Evolutionary conservation across 768 basidiomycete genomes (phyloP), one percentile per base, ranked within the genome.

Genomic region (Chalciporus piperatus): DNA sequence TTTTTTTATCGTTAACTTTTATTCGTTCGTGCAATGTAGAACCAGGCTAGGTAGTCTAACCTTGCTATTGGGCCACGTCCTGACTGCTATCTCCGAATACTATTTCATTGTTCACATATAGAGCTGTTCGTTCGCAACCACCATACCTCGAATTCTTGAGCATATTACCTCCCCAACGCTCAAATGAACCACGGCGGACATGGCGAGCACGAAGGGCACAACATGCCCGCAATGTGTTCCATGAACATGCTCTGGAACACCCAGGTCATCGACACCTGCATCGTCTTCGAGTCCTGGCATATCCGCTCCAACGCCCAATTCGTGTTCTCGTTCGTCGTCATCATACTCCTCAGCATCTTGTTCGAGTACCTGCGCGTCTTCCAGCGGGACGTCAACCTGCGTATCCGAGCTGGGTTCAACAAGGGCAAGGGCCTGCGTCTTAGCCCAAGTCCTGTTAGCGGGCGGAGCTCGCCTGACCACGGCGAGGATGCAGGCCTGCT

Each of bases 181-280:
- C 35, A 37, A 13, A 69, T 66, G 66, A 72, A 76, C 58, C 81
- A 84, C 62, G 68, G 71, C 45, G 79, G 67, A 28, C 78, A 82
- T 60, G 68, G 71, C 44, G 79, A 66, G 27, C 78, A 82, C 60
- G 65, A 51, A 16, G 54, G 76, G 63, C 51, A 80, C 77, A 76
- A 75, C 72, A 74, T 72, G 71, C 70, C 66, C 17, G 68, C 75
- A 0, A 75, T 59, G 58, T 92, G 90, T 66, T 70, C 80, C 8
- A 86, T 88, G 83, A 72, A 89, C 68, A 92, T 92, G 90, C 81
- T 92, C 60, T 92, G 89, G 87, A 91, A 91, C 70, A 87, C 87
- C 35, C 81, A 91, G 49, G 79, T 89, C 59, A 69, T 83, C 65
- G 76, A 89, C 71, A 89, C 89, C 41, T 92, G 89, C 72, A 76